Evolutionary conservation across 164 flowering plant genomes (phyloP).

Genomic region (Cinnamomum micranthum): DNA sequence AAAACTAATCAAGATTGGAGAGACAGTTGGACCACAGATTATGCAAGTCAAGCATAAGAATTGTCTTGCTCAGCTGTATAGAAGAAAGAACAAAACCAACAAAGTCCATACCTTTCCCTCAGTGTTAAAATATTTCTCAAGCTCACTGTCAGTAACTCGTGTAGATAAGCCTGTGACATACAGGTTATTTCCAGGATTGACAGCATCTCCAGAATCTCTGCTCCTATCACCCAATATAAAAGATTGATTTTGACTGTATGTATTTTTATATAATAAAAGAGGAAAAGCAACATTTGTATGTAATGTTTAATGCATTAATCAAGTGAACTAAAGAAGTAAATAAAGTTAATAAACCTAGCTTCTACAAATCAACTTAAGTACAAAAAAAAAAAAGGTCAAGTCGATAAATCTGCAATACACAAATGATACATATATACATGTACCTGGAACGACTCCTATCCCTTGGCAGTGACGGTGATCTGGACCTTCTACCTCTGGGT

Average conservation of each 20-base stretch:
- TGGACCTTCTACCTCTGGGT: constrained; percentile 33
- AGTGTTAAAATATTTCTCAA: constrained; percentile 44
- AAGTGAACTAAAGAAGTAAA: background rate
- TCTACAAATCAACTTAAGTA: background rate
- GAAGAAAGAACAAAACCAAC: background rate
- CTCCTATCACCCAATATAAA: constrained; percentile 24
- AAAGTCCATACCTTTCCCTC: constrained; percentile 54
- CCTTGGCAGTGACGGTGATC: constrained; percentile 42
- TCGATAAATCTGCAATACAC: background rate
- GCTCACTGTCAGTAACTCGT: constrained; percentile 48
- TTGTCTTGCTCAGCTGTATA: background rate
- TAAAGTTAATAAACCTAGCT: too few relatives aligned
- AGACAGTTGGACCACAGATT: background rate
- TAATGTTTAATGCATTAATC: background rate
- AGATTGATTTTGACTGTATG: background rate
- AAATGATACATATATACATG: background rate
- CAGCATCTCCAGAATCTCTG: constrained; percentile 31
- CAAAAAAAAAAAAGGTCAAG: background rate
- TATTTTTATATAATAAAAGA: background rate
- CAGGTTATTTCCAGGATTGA: constrained; percentile 65
- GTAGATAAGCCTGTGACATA: constrained; percentile 68
- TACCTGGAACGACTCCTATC: constrained; percentile 55
- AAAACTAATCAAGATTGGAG: background rate
- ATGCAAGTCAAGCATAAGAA: background rate
- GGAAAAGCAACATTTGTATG: background rate